These are phyloP conservation scores for Zygotorulaspora danielsina DNA, from an alignment of 805 yeast species.

Conservation along the genomic window DNA sequence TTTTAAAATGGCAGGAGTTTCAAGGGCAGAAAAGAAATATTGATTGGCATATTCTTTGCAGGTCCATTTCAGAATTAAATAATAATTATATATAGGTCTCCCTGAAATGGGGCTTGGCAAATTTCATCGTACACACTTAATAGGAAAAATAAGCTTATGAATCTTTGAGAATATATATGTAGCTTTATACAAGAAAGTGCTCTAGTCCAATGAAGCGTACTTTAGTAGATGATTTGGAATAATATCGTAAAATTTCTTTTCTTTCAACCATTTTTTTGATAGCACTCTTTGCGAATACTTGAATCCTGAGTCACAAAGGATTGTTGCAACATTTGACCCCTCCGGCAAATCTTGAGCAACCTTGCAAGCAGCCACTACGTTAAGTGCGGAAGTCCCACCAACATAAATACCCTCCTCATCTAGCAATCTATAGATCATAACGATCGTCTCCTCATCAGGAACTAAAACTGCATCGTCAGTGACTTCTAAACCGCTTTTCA, in stretches of 20 bases:
- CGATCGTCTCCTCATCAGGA: slow-evolving; percentile 75
- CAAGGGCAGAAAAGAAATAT: slow-evolving; percentile 48
- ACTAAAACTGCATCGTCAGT: slow-evolving; percentile 78
- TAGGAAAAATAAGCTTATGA: too few relatives aligned
- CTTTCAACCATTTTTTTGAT: slow-evolving; percentile 69
- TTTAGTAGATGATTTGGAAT: slow-evolving; percentile 69
- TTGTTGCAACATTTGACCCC: slow-evolving; percentile 75
- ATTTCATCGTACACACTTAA: too few relatives aligned
- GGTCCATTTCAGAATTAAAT: slow-evolving; percentile 76
- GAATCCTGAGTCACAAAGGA: slow-evolving; percentile 88
- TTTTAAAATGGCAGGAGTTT: slow-evolving; percentile 51
- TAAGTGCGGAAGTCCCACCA: slow-evolving; percentile 88
- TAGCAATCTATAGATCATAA: slow-evolving; percentile 75
- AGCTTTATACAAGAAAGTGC: not conserved
- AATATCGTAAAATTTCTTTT: slow-evolving; percentile 58
- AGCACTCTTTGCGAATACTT: slow-evolving; percentile 81
- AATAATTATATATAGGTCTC: slow-evolving; percentile 48
- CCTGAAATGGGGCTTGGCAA: not conserved
- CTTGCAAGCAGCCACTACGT: slow-evolving; percentile 82
- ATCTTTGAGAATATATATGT: too few relatives aligned
- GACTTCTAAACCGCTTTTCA: slow-evolving; percentile 63
- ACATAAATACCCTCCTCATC: slow-evolving; percentile 88
- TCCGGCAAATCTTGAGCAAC: slow-evolving; percentile 75
- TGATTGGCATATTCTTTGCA: slow-evolving; percentile 85
- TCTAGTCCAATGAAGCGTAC: slow-evolving; percentile 49